Conservation (phyloP, 2,329 filamentous ascomycete species). For the Neonectria magnoliae region DNA sequence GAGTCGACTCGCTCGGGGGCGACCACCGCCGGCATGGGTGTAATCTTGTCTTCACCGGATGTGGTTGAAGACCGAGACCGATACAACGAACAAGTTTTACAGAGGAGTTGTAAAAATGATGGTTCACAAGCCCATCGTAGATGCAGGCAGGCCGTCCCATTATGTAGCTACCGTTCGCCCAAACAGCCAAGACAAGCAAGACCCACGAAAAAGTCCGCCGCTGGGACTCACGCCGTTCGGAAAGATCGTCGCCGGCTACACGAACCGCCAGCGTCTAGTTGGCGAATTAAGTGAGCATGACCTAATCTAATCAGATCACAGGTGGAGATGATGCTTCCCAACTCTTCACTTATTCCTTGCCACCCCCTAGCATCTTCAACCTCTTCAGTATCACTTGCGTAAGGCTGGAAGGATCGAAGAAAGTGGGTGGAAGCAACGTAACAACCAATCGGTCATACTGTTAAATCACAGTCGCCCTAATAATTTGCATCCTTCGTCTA, state of each 20-base stretch:
- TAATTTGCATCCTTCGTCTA: slow-evolving; percentile 16
- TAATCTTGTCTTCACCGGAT: slow-evolving; percentile 27
- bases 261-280: neutral
- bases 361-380: neutral
- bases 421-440: slow-evolving; percentile 10
- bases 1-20: slow-evolving; percentile 26
- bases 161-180: neutral
- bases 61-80: slow-evolving; percentile 1
- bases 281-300: slow-evolving; percentile 6
- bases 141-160: neutral
- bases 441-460: slow-evolving; percentile 12
- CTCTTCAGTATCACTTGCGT: slow-evolving; percentile 5
- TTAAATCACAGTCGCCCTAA: neutral
- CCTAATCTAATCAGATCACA: slow-evolving; percentile 31
- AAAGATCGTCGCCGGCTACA: slow-evolving; percentile 12
- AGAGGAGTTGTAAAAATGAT: neutral
- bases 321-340: slow-evolving; percentile 7
- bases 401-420: slow-evolving; percentile 20
- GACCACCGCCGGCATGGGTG: slow-evolving; percentile 2
- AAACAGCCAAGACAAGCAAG: slow-evolving; percentile 1
- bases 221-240: neutral
- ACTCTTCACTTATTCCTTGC: neutral
- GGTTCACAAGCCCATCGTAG: neutral
- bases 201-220: neutral
- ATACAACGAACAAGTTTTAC: neutral